These are phyloP conservation scores for Globisporangium carolinianum DNA, from an alignment of 352 stramenopile genomes.

Conservation along the genomic window DNA sequence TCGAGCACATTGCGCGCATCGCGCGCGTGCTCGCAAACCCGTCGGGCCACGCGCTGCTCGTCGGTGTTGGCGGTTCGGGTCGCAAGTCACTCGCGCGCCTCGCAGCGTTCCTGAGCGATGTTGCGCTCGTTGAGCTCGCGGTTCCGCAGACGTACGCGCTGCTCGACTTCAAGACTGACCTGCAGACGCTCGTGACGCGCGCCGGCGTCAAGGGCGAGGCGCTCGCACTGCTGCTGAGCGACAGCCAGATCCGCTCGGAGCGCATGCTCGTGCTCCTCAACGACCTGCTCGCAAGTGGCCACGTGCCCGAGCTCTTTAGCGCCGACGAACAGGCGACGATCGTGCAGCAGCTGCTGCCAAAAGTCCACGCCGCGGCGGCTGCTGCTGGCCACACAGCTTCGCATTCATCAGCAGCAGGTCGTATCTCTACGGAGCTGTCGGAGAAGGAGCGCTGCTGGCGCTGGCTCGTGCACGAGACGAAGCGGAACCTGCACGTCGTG, in stretches of 20 bases:
- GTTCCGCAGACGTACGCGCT: conserved; percentile 89
- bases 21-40: conserved; percentile 93
- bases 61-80: conserved; percentile 91
- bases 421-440: conserved; percentile 3
- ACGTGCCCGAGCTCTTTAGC: conserved; percentile 91
- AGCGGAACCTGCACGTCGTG: conserved; percentile 91
- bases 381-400: conserved; percentile 8
- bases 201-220: conserved; percentile 90
- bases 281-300: conserved; percentile 89
- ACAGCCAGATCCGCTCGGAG: conserved; percentile 94
- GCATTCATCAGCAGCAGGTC: too few species aligned
- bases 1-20: conserved; percentile 93
- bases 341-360: conserved; percentile 81
- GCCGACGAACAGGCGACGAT: conserved; percentile 89
- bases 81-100: conserved; percentile 91
- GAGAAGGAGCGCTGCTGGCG: conserved; percentile 93
- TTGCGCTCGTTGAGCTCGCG: conserved; percentile 83
- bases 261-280: conserved; percentile 94
- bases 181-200: conserved; percentile 88
- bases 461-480: conserved; percentile 89
- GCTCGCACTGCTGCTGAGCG: conserved; percentile 90
- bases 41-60: conserved; percentile 90
- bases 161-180: conserved; percentile 92
- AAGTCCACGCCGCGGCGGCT: conserved; percentile 65
- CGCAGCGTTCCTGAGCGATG: conserved; percentile 89